Evolutionary conservation across 805 yeast species (phyloP).

Genomic region (Peterozyma toletana): DNA sequence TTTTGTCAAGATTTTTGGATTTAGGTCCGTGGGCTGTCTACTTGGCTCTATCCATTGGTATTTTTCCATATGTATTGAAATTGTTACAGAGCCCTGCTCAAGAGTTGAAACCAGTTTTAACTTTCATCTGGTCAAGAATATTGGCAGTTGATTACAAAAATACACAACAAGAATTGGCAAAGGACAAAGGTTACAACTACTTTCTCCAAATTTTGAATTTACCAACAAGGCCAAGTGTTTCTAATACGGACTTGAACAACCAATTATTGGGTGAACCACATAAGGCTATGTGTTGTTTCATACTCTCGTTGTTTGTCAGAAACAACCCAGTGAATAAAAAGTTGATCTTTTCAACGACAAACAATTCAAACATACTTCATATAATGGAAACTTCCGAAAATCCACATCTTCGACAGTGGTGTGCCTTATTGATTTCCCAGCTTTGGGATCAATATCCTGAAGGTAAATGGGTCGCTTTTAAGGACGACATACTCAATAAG

Average conservation of each 20-base stretch:
- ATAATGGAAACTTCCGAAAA: constrained; percentile 70
- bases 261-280: constrained; percentile 58
- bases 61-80: constrained; percentile 89
- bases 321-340: constrained; percentile 78
- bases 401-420: constrained; percentile 90
- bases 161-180: constrained; percentile 87
- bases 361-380: constrained; percentile 57
- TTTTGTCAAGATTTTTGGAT: constrained; percentile 81
- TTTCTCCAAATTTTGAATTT: constrained; percentile 71
- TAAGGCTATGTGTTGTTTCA: constrained; percentile 92
- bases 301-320: constrained; percentile 75
- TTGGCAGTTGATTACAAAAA: constrained; percentile 91
- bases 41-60: constrained; percentile 86
- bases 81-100: constrained; percentile 91
- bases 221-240: constrained; percentile 22
- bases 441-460: constrained; percentile 68
- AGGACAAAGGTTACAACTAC: constrained; percentile 85
- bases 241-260: constrained; percentile 1
- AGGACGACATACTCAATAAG: constrained; percentile 53
- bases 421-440: constrained; percentile 70
- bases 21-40: constrained; percentile 98
- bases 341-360: constrained; percentile 66
- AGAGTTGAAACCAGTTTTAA: constrained; percentile 87
- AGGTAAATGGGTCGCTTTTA: constrained; percentile 63
- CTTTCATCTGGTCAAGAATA: constrained; percentile 95